A percentile compares a stretch with the other conserved stretches of the same genome.
Evolutionary conservation across 1,284 basidiomycete species (phyloP).

Genomic region (Tilletia horrida): DNA sequence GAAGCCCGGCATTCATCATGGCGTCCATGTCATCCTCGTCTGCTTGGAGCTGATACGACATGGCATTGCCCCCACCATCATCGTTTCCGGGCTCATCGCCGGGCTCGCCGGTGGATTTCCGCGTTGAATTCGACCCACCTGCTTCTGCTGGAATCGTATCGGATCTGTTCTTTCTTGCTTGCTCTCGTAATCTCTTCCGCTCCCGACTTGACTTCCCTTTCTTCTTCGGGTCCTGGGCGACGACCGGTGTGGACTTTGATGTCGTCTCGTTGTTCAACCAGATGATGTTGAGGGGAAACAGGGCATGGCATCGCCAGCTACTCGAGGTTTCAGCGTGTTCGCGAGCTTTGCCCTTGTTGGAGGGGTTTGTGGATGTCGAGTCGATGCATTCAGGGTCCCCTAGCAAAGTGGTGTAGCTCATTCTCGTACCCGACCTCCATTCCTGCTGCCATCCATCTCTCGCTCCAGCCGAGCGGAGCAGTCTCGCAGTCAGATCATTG

Average conservation of each 20-base stretch:
- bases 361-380: not conserved
- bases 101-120: too few species aligned
- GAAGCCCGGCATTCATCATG: not conserved
- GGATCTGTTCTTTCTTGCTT: not conserved
- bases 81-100: too few species aligned
- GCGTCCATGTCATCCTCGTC: conserved; percentile 13
- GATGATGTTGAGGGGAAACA: not conserved
- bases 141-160: not conserved
- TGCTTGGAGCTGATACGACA: too few species aligned
- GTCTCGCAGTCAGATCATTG: too few species aligned
- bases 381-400: not conserved
- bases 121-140: too few species aligned
- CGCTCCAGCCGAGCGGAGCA: not conserved
- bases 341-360: conserved; percentile 37
- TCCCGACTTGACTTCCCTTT: not conserved
- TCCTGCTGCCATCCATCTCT: conserved; percentile 10
- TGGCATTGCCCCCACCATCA: too few species aligned
- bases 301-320: conserved; percentile 21
- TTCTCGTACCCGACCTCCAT: not conserved
- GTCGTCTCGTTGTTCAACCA: not conserved
- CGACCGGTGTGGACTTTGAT: not conserved
- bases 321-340: conserved; percentile 28
- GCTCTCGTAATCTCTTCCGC: not conserved
- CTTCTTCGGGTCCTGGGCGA: not conserved
- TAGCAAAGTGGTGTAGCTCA: conserved; percentile 12